Evolutionary conservation across 1,284 basidiomycete species (phyloP).

Genomic region (Agroathelia rolfsii): DNA sequence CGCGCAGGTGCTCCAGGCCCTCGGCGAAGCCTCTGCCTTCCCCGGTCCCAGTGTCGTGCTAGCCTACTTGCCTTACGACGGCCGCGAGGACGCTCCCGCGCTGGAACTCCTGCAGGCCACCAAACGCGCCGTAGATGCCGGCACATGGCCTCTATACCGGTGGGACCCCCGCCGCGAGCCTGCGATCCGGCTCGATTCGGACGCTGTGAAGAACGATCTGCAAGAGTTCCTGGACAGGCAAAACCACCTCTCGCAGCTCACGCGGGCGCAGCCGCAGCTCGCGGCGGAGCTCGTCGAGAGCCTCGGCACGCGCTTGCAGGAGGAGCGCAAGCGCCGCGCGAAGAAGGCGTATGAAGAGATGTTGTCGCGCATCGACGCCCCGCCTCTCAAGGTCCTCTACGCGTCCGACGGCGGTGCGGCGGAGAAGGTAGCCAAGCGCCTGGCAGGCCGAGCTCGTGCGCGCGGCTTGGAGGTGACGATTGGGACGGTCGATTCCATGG

Average conservation of each 20-base stretch:
- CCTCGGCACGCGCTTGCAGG: constrained; percentile 77
- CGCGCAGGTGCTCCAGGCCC: constrained; percentile 85
- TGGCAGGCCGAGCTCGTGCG: constrained; percentile 76
- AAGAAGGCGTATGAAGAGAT: constrained; percentile 83
- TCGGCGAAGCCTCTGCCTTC: constrained; percentile 89
- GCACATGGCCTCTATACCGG: constrained; percentile 97
- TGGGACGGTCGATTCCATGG: constrained; percentile 67
- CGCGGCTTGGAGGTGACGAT: constrained; percentile 76
- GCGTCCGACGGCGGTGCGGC: constrained; percentile 93
- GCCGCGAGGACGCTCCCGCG: constrained; percentile 68
- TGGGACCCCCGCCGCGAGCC: constrained; percentile 88
- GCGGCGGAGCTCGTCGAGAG: constrained; percentile 80
- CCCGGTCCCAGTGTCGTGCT: constrained; percentile 88
- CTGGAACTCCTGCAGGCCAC: constrained; percentile 93
- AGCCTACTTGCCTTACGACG: constrained; percentile 87
- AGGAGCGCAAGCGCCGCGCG: constrained; percentile 77
- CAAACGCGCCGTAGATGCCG: constrained; percentile 91
- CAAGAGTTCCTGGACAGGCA: constrained; percentile 92
- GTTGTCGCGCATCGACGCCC: constrained; percentile 80
- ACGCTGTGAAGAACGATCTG: constrained; percentile 91
- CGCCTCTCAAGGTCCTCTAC: constrained; percentile 82
- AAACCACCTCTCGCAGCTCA: constrained; percentile 91
- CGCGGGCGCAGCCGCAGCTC: constrained; percentile 71
- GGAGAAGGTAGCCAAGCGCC: constrained; percentile 91
- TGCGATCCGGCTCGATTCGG: constrained; percentile 79